Evolutionary conservation across 164 flowering plant genomes (phyloP), one percentile per base, ranked within the genome.

Genomic region (Magnolia sinica): DNA sequence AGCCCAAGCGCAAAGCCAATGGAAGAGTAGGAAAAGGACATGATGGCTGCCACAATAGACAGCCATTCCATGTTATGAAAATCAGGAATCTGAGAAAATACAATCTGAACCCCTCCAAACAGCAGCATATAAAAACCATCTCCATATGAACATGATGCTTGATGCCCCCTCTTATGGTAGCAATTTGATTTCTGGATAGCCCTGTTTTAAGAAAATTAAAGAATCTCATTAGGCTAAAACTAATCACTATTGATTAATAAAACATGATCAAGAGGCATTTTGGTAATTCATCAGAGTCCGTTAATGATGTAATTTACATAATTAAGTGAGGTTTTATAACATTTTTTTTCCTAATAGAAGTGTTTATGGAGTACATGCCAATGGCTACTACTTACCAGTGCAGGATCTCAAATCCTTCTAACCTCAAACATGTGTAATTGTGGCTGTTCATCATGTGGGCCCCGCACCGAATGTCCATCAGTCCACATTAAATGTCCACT

Each of bases 181-280:
- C 98, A 92, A 70, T 89, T 89, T 9, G 96, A 84, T 83, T 68
- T 86, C 78, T 77, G 86, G 73, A 94, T 90, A 11, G 97, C 95
- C 71, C 98, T 94, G 87, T 70, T 69, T 31, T 18, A 13, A 20
- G 51, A 50, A 70, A 66, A 50, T 66, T 67, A 61, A 37, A 8
- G 51, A 31, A 61, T 11, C 55, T 7, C 19, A 61, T 29, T 49
- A 29, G 19, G 20, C 8, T 37, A 13, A 55, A 59, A 73, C 59
- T 50, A 22, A 22, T 20, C 31, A 51, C 8, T n/a, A 37, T 5
- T 37, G 45, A 55, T 55, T 55, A 55, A 55, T 37, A 55, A 55
- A 55, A 16, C 16, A 55, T 11, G 16, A 55, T 11, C 10, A 1
- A 55, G 61, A 27, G 18, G 61, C 61, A 11, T 55, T 55, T 55